Base-by-base conservation (phyloP, 306 rosid genomes). In the Ochetophila trinervis region DNA sequence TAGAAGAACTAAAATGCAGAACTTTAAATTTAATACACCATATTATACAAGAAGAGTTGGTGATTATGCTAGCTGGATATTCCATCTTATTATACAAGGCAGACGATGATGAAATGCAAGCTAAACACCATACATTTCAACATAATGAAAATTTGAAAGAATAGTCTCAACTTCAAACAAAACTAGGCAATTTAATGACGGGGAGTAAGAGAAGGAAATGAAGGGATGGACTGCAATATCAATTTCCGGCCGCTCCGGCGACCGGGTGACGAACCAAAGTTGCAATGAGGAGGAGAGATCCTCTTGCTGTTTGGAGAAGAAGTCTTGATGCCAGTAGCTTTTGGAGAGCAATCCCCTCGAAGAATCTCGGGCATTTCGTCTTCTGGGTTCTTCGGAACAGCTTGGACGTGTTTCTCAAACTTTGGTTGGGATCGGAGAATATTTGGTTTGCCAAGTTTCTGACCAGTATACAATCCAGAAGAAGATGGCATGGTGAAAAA, bases 241-340 rank as follows among this genome's bases (percentile, higher is more conserved):
- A 91, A 64, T 78, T 86, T 91, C 87, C 97, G 87, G 60, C 97
- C 89, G 17, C 84, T 76, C 73, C 87, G 73, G 53, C 87, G 88
- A 55, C 78, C 69, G 11, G 93, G 90, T 10, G 91, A 86, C 19
- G 84, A 64, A 55, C 82, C 89, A 19, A 75, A 67, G 53, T 81
- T 76, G 30, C 85, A 68, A 15, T 83, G 81, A 8, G 93, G 96
- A 69, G 95, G 88, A 57, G 89, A 82, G 66, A 91, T 80, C 83
- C 97, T 86, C 81, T 88, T 91, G 66, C 95, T 80, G 76, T 88
- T 91, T 3, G 97, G 95, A 73, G 97, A 90, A 69, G 82, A 75
- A 22, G 89, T 86, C 78, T 85, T 87, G 63, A 90, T 53, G 34
- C 86, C 88, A 0, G 88, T 60, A 0, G 88, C 57, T 45, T 45